phyloP scores from a whole-genome alignment of 192 early-diverging fungal genomes.

The Podila horticola region DNA sequence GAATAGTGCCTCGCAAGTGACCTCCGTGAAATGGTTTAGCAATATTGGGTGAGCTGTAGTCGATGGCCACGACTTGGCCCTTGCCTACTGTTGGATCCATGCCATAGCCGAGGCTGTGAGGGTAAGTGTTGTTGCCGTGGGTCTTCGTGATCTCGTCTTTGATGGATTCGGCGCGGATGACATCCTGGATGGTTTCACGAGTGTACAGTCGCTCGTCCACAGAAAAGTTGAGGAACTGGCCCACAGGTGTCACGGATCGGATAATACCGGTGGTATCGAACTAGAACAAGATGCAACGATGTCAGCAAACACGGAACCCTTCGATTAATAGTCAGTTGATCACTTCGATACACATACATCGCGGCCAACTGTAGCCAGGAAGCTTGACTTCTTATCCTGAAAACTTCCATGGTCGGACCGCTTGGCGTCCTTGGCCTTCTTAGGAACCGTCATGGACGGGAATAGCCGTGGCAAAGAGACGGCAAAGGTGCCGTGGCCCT shows the following conservation, averaged over 20 bases:
- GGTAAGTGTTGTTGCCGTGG: neutral
- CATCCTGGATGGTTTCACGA: slow-evolving; percentile 60
- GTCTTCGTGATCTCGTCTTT: neutral
- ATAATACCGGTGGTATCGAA: slow-evolving; percentile 37
- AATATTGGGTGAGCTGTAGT: slow-evolving; percentile 96
- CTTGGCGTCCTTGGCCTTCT: slow-evolving; percentile 3
- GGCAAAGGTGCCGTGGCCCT: slow-evolving; percentile 47
- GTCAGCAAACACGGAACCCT: no score
- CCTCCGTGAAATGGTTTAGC: slow-evolving; percentile 98
- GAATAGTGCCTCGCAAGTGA: slow-evolving; percentile 95
- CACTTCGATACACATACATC: no score
- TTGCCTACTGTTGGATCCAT: slow-evolving; percentile 59
- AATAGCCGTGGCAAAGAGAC: slow-evolving; percentile 45
- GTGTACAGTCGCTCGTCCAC: slow-evolving; percentile 63
- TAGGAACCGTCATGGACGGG: neutral
- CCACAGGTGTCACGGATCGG: slow-evolving; percentile 57
- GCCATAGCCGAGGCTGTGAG: slow-evolving; percentile 59
- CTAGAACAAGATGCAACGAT: no score
- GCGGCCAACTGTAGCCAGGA: no score
- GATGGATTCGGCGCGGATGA: slow-evolving; percentile 43
- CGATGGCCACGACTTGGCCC: slow-evolving; percentile 81
- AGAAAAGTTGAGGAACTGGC: slow-evolving; percentile 76
- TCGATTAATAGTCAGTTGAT: no score
- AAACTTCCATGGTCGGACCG: no score
- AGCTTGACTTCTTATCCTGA: no score